Base-by-base conservation (phyloP, 805 yeast species). In the Kazachstania viticola region DNA sequence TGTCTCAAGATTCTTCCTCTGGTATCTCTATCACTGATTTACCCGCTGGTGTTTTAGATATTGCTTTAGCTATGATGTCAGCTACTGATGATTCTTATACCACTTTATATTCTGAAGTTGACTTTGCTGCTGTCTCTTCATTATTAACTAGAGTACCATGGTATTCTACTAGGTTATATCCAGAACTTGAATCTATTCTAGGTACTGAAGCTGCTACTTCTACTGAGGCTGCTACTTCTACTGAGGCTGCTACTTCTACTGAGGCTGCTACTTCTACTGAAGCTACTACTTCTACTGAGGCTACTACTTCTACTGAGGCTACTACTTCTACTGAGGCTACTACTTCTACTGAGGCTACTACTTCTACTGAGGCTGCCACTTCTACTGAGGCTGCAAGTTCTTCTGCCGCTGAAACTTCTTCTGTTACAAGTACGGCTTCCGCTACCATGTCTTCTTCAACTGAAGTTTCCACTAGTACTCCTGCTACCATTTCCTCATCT, bases 71-170 rank as follows among this genome's bases (percentile, higher is more conserved):
- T 24, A 37, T 48, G 31, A 42, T 46, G 25, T 49, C 57, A 18
- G 55, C 52, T 33, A 54, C 55, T 13, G 60, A 56, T 33, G 51
- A 46, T 13, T 42, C 51, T 15, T 56, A 51, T 45, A 56, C 62
- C 33, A 39, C 56, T 15, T 42, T 52, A 35, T 54, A 36, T 40
- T 8, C 33, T 14, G 32, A 41, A 28, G 40, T 58, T 29, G 54
- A 54, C 35, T 37, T 41, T 30, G 25, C 32, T 32, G 46, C 44
- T 21, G 54, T 54, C 22, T 36, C 45, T 8, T 24, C 50, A 9
- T 44, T 51, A 39, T 37, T 56, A 18, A 51, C 59, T 17, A 54
- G 46, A 21, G 36, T 56, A 24, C 58, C 60, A 40, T 56, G 60
- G 60, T 56, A 48, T 35, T 40, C 51, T 9, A 29, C 44, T 25